These are phyloP conservation scores for Mortierella claussenii DNA, from an alignment of 192 early-diverging fungal genomes.

Conservation along the genomic window DNA sequence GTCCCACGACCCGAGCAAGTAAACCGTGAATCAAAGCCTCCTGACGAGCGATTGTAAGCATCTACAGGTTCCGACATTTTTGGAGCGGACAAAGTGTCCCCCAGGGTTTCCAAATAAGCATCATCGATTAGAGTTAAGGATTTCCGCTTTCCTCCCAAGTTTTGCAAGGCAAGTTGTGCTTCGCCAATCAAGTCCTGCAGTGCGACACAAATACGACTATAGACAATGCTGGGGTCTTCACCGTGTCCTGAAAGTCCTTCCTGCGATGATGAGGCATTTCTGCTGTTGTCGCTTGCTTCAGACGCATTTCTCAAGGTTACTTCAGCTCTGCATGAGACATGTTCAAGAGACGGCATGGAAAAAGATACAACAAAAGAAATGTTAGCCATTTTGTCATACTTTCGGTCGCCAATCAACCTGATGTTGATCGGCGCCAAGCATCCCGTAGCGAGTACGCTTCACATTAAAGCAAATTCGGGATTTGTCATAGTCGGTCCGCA, in stretches of 20 bases:
- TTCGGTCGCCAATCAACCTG: too few species aligned
- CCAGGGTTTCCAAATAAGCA: too few species aligned
- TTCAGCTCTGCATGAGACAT: conserved; percentile 19
- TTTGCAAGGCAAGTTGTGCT: conserved; percentile 28
- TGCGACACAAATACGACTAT: conserved; percentile 39
- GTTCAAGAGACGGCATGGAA: conserved; percentile 2
- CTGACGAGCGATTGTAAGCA: neutral
- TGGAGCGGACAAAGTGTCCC: neutral
- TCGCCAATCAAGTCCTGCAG: conserved; percentile 32
- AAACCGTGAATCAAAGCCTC: neutral
- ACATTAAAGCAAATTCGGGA: too few species aligned
- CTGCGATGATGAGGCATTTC: neutral
- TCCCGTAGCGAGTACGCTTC: too few species aligned
- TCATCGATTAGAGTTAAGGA: too few species aligned
- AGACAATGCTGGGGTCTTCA: conserved; percentile 28
- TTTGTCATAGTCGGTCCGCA: too few species aligned
- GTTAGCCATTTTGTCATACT: too few species aligned
- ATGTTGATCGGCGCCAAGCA: too few species aligned
- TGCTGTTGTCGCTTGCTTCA: neutral
- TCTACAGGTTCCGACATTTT: neutral
- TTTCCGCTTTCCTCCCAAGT: neutral
- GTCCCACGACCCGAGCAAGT: neutral
- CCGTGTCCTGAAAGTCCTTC: neutral
- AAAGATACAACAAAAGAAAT: neutral
- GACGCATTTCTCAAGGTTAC: conserved; percentile 8